A percentile compares a stretch with the other conserved stretches of the same genome.
These are phyloP conservation scores for Beauveria sp. DNA, from an alignment of 2,329 filamentous ascomycete genomes.

Conservation along the genomic window DNA sequence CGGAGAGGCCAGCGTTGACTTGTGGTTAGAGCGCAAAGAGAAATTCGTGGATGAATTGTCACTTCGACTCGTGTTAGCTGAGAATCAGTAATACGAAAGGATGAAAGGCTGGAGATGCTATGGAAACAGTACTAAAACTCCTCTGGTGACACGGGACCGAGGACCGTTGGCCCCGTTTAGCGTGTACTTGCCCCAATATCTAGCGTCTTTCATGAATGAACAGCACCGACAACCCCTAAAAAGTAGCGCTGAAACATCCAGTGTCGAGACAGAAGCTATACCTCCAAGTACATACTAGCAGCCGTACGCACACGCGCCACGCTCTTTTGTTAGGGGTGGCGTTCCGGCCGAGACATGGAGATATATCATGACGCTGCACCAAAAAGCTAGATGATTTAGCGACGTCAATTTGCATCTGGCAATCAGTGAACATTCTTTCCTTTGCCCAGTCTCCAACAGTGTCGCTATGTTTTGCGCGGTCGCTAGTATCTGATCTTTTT, in stretches of 20 bases:
- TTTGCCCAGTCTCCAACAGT: too few relatives aligned
- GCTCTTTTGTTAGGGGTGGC: neutral
- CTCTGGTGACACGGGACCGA: too few relatives aligned
- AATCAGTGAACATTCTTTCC: neutral
- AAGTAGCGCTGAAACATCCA: neutral
- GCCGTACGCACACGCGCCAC: neutral
- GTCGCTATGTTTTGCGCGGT: neutral
- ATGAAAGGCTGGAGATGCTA: too few relatives aligned
- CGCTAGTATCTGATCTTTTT: neutral
- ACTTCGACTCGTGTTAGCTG: too few relatives aligned
- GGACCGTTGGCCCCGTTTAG: too few relatives aligned
- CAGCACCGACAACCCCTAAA: neutral
- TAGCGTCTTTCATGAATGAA: too few relatives aligned
- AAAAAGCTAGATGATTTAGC: neutral
- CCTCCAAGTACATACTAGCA: neutral
- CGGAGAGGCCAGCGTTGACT: too few relatives aligned
- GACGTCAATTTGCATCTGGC: neutral
- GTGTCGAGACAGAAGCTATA: neutral
- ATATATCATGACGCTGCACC: neutral
- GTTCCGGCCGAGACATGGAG: neutral
- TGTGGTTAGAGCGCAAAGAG: too few relatives aligned
- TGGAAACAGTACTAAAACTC: too few relatives aligned
- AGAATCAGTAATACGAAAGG: too few relatives aligned
- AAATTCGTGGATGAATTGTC: too few relatives aligned
- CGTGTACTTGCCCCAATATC: too few relatives aligned